Base-by-base conservation (phyloP, 768 basidiomycete genomes). In the Mycena venus region DNA sequence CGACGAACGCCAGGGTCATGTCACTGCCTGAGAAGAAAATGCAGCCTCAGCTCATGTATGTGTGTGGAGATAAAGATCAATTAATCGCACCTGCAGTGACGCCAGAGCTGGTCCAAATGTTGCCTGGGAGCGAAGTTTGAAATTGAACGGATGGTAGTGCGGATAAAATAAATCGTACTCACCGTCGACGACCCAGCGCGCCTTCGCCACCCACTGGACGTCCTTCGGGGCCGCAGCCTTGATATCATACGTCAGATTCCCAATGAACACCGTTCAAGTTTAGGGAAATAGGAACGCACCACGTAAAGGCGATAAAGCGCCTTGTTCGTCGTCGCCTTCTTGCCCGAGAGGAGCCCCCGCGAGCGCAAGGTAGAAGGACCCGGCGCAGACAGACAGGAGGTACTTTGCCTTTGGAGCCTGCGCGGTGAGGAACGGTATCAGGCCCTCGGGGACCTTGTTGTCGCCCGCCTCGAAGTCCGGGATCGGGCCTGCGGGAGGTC, bases 251-350 rank as follows among this genome's bases (percentile, higher is more conserved):
- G 49, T 40, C 27, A 47, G 10, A 23, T 31, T n/a, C n/a, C n/a
- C n/a, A 12, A n/a, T 1, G 17, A 21, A 25, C 32, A 42, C 23
- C 15, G 6, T n/a, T 8, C 14, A 36, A n/a, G 15, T 7, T 5
- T 11, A 6, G 21, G 14, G 4, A 23, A 7, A 15, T 4, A 17
- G 10, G 4, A 23, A 59, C 56, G 27, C 66, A 84, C 84, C 71
- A 73, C 74, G 51, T 83, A 70, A 12, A 42, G 32, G 21, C 72
- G 81, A 70, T 80, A 85, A 6, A 66, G 38, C 12, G 77, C 56
- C 74, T 86, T 86, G 78, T 85, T 85, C 23, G 85, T 84, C 7
- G 85, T 86, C 27, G 85, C 85, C 17, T 78, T 72, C 62, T 80
- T 82, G 0, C 84, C 85, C 0, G 81, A 75, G 19, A 86, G 78